Base-by-base conservation (phyloP, 2,329 filamentous ascomycete species). In the Biscogniauxia sp. region DNA sequence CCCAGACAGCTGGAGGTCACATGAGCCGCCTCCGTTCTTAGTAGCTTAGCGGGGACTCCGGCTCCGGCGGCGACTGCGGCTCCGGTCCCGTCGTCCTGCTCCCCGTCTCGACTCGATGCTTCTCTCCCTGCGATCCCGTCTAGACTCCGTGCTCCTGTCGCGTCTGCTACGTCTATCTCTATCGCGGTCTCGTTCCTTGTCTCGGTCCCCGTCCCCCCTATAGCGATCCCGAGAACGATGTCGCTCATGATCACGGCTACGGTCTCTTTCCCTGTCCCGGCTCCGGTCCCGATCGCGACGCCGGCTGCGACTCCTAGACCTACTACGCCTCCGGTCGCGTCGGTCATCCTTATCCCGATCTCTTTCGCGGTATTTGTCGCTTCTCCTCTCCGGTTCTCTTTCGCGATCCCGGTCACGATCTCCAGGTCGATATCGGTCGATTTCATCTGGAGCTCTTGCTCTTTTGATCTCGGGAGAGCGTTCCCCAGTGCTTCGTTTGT, bases 371-470 rank as follows among this genome's bases (percentile, higher is more conserved):
- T 51, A 45, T 20, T 20, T 45, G 15, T 37, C 53, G 26, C 23
- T 20, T 41, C 32, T 32, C 11, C 26, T 25, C 11, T 54, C 51
- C 5, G 41, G 23, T 19, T 59, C 51, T 5, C 67, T 51, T 5
- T 66, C 64, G 1, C 63, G 62, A 7, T 72, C 60, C 50, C 71
- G 51, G 25, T 75, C 74, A 51, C 80, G 77, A 28, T 77, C 80
- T 59, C 71, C 73, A 23, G 80, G 80, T 55, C 77, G 77, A 63
- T 83, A 83, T 20, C 80, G 77, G 67, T 84, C 81, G 57, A 80
- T 77, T 57, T 81, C 76, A 11, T 78, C 75, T 0, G 72, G 67
- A 6, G 73, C 74, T 25, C 75, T 73, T 54, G 67, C 54, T 49
- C 70, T 66, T 73, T 77, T 79, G 15, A 74, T 60, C 26, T 81